Base-by-base conservation (phyloP, 2,329 filamentous ascomycete genomes). In the Diaporthe humulicola region DNA sequence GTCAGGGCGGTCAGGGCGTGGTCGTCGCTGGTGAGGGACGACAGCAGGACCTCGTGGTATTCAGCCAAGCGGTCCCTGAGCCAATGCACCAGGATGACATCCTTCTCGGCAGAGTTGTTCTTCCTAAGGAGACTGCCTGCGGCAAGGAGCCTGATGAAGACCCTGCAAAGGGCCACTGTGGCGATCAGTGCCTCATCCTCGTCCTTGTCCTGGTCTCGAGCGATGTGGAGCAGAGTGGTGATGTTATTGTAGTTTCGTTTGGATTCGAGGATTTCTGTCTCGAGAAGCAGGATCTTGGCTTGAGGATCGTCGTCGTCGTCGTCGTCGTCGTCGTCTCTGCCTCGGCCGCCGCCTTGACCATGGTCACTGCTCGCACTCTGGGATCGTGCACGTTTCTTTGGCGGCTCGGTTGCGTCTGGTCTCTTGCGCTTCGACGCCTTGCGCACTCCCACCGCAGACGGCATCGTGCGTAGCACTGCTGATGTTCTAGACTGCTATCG, bases 161-260 rank as follows among this genome's bases (percentile, higher is more conserved):
- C 91, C 79, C 96, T 91, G 83, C 95, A 98, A 64, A 98, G 88
- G 2, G 96, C 93, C 28, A 98, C 92, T 0, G 93, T 91, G 0
- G 95, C 94, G 45, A 94, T 85, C 61, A 94, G 86, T 15, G 90
- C 88, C 5, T 90, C 87, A 57, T 93, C 89, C 2, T 86, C 83
- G 25, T 89, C 86, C 28, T 86, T 82, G 3, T 88, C 83, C 38
- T 86, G 85, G 48, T 85, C 86, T 80, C 89, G 82, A 50, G 91
- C 84, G 79, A 91, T 89, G 56, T 88, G 88, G 60, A 98, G 87
- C 50, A 98, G 85, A 15, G 89, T 90, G 10, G 91, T 89, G 80
- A 98, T 96, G 81, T 98, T 95, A 87, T 98, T 98, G 88, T 97
- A 98, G 84, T 98, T 91, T 83, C 95, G 95, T 81, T 92, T 94